Conservation (phyloP, 306 rosid genomes). For the Pterocarpus macrocarpus region DNA sequence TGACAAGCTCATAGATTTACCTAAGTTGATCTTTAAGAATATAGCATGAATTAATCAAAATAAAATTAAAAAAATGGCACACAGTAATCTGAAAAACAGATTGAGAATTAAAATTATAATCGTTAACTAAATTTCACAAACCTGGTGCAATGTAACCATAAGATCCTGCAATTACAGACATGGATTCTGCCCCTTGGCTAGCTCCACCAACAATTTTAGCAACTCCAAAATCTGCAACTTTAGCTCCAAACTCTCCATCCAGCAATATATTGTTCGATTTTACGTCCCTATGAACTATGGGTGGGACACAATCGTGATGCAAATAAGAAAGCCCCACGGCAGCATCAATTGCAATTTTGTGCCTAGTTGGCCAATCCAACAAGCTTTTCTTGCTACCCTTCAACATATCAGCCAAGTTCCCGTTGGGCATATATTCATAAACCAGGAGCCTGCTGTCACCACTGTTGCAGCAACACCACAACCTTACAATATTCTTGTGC, state of each 20-base stretch:
- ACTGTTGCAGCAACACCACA: constrained; percentile 73
- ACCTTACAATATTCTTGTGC: constrained; percentile 75
- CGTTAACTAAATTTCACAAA: constrained; percentile 36
- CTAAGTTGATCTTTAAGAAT: neutral
- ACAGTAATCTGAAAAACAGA: neutral
- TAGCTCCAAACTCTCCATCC: constrained; percentile 69
- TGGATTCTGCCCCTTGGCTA: constrained; percentile 53
- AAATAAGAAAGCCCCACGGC: constrained; percentile 82
- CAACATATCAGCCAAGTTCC: constrained; percentile 75
- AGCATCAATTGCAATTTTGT: constrained; percentile 69
- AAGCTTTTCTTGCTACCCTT: constrained; percentile 50
- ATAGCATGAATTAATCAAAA: neutral
- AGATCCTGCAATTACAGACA: constrained; percentile 77
- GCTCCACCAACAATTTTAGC: constrained; percentile 57
- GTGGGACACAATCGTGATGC: constrained; percentile 81
- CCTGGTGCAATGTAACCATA: constrained; percentile 86
- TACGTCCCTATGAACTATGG: constrained; percentile 76
- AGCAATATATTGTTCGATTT: constrained; percentile 77
- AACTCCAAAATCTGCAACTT: constrained; percentile 79
- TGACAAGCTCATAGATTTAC: neutral
- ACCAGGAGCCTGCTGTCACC: constrained; percentile 69
- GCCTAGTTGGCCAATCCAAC: constrained; percentile 74
- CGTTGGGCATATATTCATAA: constrained; percentile 79
- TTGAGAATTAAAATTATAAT: neutral
- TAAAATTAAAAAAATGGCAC: neutral